Evolutionary conservation across 2,329 filamentous ascomycete species (phyloP), one percentile per base, ranked within the genome.

Genomic region (Chrysoporthe austroafricana): DNA sequence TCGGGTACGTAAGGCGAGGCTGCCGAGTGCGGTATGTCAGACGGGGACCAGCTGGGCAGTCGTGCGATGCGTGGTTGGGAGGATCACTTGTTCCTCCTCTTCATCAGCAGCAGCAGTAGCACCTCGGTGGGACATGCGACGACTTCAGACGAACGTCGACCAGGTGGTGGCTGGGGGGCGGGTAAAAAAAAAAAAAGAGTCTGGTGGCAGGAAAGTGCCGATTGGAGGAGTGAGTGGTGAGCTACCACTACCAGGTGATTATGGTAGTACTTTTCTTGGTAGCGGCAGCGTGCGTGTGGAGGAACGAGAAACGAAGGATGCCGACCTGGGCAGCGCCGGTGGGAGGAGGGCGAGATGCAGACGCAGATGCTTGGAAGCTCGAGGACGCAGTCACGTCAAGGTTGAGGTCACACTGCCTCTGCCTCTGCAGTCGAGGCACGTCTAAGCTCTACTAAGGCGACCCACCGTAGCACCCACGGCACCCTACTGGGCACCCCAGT

Each of bases 191-290:
- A 52, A 52, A 50, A 26, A 9, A 54, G 26, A 13, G 44, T 5
- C 43, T 50, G 32, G 2, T 34, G 60, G 18, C 14, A 50, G 14
- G 16, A 62, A 62, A 50, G 11, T 48, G 60, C 60, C 60, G 60
- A 62, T 62, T 62, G 60, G 60, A 62, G 43, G 60, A 46, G 44
- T 34, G 44, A 13, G 21, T 52, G 54, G 54, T 36, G 11, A 57
- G 54, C 34, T 36, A 26, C 48, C 26, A 26, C 21, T 11, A 52
- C 48, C 1, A 21, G 21, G 48, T 21, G n/a, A 50, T 50, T 50
- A n/a, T 36, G 52, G 52, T 56, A 16, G 26, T 26, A 26, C 26
- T 26, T 26, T 26, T 26, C 26, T 26, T 26, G 26, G 26, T 26
- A 26, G 26, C 26, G 26, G 26, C 26, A 26, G 26, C 26, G 26